Evolutionary conservation across 257 asterid genomes (phyloP).

Genomic region (Striga asiatica): DNA sequence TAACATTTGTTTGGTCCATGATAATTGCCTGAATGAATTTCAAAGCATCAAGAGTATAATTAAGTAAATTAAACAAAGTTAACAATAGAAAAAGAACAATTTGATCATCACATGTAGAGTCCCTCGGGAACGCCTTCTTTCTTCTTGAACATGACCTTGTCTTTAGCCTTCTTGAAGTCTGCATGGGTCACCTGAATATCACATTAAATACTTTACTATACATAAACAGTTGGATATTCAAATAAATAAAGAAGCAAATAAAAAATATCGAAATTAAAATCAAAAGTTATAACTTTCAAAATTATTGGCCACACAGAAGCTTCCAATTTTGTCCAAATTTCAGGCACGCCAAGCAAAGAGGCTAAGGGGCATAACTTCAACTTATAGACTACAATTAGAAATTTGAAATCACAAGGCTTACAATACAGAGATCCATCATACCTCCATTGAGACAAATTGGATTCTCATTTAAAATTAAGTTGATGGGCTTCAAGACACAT

Average conservation of each 20-base stretch:
- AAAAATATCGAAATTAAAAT: background rate
- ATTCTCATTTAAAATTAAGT: too few relatives aligned
- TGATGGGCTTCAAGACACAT: too few relatives aligned
- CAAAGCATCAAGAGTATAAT: background rate
- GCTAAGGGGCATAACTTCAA: background rate
- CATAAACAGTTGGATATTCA: background rate
- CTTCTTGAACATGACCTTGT: constrained; percentile 66
- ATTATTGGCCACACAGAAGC: background rate
- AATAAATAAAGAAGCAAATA: background rate
- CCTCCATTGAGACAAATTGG: background rate
- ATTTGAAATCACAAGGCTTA: background rate
- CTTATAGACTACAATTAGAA: background rate
- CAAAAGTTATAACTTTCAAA: background rate
- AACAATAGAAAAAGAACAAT: background rate
- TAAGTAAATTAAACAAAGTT: background rate
- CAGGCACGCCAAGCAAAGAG: background rate
- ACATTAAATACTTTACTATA: background rate
- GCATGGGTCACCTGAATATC: constrained; percentile 39
- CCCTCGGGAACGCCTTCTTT: constrained; percentile 62
- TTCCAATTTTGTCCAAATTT: background rate
- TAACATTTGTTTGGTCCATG: too few relatives aligned
- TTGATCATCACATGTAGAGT: constrained; percentile 39
- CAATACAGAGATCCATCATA: background rate
- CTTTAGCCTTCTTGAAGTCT: constrained; percentile 55
- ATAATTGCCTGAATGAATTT: constrained; percentile 1